A percentile compares a stretch with the other conserved stretches of the same genome.
Evolutionary conservation across 345 rosid genomes (phyloP).

Genomic region (Gossypium turneri): DNA sequence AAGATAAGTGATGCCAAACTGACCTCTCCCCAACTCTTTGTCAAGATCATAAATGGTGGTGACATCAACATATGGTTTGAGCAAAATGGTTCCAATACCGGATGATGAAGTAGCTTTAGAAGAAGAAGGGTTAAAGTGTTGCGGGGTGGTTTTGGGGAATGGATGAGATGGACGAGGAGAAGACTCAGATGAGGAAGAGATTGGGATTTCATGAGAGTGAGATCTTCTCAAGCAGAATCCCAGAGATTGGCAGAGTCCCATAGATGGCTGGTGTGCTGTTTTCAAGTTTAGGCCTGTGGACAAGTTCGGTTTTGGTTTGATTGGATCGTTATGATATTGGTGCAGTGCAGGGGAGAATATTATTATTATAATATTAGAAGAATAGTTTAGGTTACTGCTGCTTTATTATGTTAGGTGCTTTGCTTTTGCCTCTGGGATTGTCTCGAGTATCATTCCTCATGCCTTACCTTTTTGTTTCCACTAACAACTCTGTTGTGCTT

Average conservation of each 20-base stretch:
- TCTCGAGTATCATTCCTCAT: conserved; percentile 21
- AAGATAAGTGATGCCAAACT: conserved; percentile 64
- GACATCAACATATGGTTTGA: conserved; percentile 63
- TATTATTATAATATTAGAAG: background rate
- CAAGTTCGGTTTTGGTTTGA: conserved; percentile 8
- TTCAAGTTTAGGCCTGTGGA: background rate
- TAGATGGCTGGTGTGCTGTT: conserved; percentile 10
- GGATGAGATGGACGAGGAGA: conserved; percentile 31
- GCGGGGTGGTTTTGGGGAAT: conserved; percentile 23
- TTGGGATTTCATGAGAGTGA: conserved; percentile 48
- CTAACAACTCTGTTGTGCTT: conserved; percentile 2
- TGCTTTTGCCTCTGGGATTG: conserved; percentile 24
- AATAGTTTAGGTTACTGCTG: background rate
- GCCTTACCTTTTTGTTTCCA: conserved; percentile 2
- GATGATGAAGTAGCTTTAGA: conserved; percentile 27
- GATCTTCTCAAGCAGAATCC: conserved; percentile 47
- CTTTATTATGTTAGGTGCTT: conserved; percentile 22
- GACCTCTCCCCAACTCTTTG: conserved; percentile 83
- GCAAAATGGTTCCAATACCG: conserved; percentile 43
- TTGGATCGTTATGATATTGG: conserved; percentile 10
- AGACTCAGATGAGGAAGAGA: conserved; percentile 48
- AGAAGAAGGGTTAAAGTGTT: conserved; percentile 15
- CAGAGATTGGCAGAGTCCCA: conserved; percentile 29
- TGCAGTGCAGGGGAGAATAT: background rate
- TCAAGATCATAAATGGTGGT: conserved; percentile 44